Evolutionary conservation across 179 eudicot species (phyloP), one percentile per base, ranked within the genome.

Genomic region (Beta corolliflora): DNA sequence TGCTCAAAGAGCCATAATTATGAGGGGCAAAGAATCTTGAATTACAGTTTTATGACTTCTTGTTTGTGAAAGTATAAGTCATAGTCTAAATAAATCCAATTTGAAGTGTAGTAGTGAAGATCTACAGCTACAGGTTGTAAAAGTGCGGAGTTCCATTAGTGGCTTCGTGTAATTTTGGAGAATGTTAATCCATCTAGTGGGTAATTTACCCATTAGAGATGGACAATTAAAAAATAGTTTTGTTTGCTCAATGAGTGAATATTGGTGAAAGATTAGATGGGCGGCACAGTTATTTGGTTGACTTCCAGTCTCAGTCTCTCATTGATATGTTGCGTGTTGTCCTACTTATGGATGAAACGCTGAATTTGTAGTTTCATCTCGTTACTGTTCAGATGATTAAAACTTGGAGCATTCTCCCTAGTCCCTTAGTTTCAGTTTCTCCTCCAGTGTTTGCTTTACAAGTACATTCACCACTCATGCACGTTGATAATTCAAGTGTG

Each of bases 21-120:
- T 90, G 48, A 83, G 84, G 67, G 86, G 88, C 79, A 92, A 93
- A 81, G 89, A 94, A 83, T 81, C 94, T 63, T 88, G 81, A 89
- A 25, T 59, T 80, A 11, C 1, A 71, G 0, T 41, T 46, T 36
- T 16, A 36, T 25, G 5, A 29, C 60, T 55, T 7, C 0, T 73
- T 23, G 29, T 25, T 53, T 53, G 31, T 73, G 46, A 54, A 16
- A 10, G 41, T 13, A 41, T 18, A 7, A 5, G 64, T 2, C 63
- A 29, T 19, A 72, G 9, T 74, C 55, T 0, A 25, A 25, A 25
- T 55, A 2, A 5, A 36, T 36, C 58, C 56, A 21, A 14, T 31
- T 19, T 76, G 13, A 18, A 75, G 14, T 48, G 54, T 46, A 72
- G 55, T 69, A 8, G 8, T 10, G 73, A 67, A 52, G 29, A 25